A percentile compares a stretch with the other conserved stretches of the same genome.
Conservation (phyloP, 78 protist genomes). For the Cavenderia fasciculata region DNA sequence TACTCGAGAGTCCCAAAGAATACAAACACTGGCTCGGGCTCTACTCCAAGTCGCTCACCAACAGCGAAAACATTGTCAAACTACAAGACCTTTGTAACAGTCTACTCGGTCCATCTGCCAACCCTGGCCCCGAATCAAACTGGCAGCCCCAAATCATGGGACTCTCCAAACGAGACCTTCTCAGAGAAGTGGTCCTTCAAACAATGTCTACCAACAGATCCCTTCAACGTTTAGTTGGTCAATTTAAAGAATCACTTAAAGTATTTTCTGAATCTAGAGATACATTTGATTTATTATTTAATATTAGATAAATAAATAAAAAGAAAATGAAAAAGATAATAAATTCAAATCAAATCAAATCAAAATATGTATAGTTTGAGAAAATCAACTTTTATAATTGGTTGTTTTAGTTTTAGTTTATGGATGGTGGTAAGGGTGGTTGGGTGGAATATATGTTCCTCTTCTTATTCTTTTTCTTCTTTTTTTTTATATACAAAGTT, state of each 20-base stretch:
- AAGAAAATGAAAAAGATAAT: too few species aligned
- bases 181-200: conserved; percentile 48
- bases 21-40: conserved; percentile 40
- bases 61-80: not conserved
- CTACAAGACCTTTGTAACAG: conserved; percentile 50
- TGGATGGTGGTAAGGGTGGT: too few species aligned
- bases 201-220: conserved; percentile 35
- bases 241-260: conserved; percentile 51
- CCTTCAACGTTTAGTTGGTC: conserved; percentile 67
- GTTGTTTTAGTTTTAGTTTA: too few species aligned
- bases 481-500: too few species aligned
- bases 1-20: conserved; percentile 26
- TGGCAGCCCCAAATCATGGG: conserved; percentile 47
- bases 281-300: conserved; percentile 21
- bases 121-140: not conserved
- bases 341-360: too few species aligned
- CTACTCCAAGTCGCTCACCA: conserved; percentile 17
- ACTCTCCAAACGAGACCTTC: conserved; percentile 1
- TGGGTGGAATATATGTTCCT: too few species aligned
- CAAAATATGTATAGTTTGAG: too few species aligned
- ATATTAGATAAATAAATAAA: too few species aligned
- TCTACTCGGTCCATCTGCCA: conserved; percentile 66
- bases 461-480: too few species aligned
- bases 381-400: too few species aligned
- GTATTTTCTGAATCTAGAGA: not conserved